Evolutionary conservation across 495 filamentous ascomycete genomes (phyloP), one percentile per base, ranked within the genome.

Genomic region (Penicillium robsamsonii): DNA sequence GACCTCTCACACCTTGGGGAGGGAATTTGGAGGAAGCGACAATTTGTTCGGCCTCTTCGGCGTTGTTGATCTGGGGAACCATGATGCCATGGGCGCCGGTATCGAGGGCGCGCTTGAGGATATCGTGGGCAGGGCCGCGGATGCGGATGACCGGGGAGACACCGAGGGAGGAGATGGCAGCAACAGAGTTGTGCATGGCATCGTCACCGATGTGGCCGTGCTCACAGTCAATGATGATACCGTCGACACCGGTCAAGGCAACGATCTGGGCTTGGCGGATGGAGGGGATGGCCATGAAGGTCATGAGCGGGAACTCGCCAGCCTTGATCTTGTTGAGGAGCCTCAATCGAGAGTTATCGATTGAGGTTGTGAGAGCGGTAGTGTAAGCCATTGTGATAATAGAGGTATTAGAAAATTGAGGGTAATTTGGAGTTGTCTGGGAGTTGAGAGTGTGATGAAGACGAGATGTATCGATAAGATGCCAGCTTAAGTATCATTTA

Each of bases 141-240:
- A 88, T 81, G 55, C 86, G 78, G 30, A 89, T 83, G 42, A 89
- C 74, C 0, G 87, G 86, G 5, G 80, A 83, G 2, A 84, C 84
- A 2, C 84, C 84, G 51, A 82, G 80, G 22, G 84, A 77, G 17
- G 84, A 84, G 43, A 87, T 83, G 4, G 85, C 84, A 24, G 88
- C 85, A 30, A 93, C 89, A 3, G 88, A 84, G 56, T 92, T 89
- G 64, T 94, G 90, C 91, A 94, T 94, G 12, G 83, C 79, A 37
- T 81, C 83, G 71, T 93, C 88, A 79, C 60, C 61, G 29, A 70
- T 60, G 59, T 63, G 59, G 15, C 67, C 67, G 31, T 70, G 64
- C 35, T 68, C 67, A 18, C 54, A 59, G 38, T 70, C 67, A 24
- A 70, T 59, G 37, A 72, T 66, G 45, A 72, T 68, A 27, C 65